Evolutionary conservation across 768 basidiomycete species (phyloP).

Genomic region (Naganishia kalamii): DNA sequence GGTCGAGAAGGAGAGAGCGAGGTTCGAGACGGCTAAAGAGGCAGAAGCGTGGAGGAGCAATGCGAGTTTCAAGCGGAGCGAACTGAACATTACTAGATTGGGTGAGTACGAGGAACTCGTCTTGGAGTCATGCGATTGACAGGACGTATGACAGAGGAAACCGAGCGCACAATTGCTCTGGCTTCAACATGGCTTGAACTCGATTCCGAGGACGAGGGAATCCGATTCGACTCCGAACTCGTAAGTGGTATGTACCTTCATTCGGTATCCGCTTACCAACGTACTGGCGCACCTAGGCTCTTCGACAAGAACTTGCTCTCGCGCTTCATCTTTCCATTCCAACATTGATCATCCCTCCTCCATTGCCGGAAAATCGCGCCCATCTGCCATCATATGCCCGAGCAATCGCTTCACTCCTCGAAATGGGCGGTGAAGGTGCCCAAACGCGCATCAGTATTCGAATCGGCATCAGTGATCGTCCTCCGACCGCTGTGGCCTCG

Average conservation of each 20-base stretch:
- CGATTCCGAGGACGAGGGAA: conserved; percentile 85
- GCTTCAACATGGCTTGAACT: conserved; percentile 93
- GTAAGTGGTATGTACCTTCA: too few species aligned
- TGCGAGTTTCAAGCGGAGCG: conserved; percentile 70
- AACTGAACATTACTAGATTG: conserved; percentile 82
- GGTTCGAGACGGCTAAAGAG: conserved; percentile 48
- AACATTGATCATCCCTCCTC: conserved; percentile 79
- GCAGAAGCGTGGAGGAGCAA: conserved; percentile 83
- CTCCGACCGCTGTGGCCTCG: conserved; percentile 19
- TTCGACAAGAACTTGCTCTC: conserved; percentile 86
- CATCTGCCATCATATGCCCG: conserved; percentile 90
- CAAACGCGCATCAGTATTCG: conserved; percentile 66
- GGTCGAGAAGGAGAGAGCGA: conserved; percentile 41
- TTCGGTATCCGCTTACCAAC: too few species aligned
- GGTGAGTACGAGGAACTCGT: conserved; percentile 53
- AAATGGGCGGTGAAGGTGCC: conserved; percentile 60
- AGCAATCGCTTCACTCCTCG: conserved; percentile 66
- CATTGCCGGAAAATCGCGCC: conserved; percentile 60
- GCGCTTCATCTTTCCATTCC: conserved; percentile 85
- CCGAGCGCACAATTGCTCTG: conserved; percentile 57
- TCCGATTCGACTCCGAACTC: conserved; percentile 91
- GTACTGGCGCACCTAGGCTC: conserved; percentile 55
- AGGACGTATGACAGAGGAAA: conserved; percentile 40
- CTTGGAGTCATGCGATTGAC: conserved; percentile 8
- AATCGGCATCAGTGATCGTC: conserved; percentile 51